A percentile compares a stretch with the other conserved stretches of the same genome.
Conservation (phyloP, 345 rosid genomes). For the Salix dunnii region DNA sequence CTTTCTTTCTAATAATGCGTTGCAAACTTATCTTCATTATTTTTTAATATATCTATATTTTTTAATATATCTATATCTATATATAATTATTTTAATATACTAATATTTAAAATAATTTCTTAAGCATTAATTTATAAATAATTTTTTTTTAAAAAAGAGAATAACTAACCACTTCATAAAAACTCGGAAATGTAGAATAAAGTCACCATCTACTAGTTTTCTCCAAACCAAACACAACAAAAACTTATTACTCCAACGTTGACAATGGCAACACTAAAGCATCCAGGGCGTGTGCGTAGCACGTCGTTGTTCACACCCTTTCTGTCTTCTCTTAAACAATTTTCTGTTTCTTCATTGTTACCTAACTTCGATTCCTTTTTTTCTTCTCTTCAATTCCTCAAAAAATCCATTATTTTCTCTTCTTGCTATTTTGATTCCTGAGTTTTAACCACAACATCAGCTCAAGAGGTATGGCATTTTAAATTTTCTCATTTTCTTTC, state of each 20-base stretch:
- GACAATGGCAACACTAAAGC: neutral
- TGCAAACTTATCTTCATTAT: too few relatives aligned
- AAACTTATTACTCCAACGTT: neutral
- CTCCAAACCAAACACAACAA: neutral
- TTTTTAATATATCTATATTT: too few relatives aligned
- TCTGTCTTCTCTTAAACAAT: neutral
- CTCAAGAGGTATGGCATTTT: slow-evolving; percentile 3
- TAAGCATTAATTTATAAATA: too few relatives aligned
- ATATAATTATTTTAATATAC: too few relatives aligned
- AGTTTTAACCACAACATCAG: neutral
- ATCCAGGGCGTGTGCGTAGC: slow-evolving; percentile 37
- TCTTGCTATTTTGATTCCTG: neutral
- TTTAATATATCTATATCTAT: too few relatives aligned
- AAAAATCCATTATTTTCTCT: neutral
- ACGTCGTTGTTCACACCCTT: slow-evolving; percentile 39
- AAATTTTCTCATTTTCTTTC: neutral
- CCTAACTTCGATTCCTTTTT: slow-evolving; percentile 31
- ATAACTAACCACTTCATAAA: too few relatives aligned
- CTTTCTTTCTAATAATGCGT: too few relatives aligned
- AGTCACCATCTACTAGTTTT: neutral
- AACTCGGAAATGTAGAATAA: neutral
- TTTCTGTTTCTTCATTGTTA: slow-evolving; percentile 8
- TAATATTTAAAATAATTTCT: too few relatives aligned
- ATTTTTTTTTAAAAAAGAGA: too few relatives aligned
- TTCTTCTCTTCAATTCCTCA: slow-evolving; percentile 6